Evolutionary conservation across 1,284 basidiomycete species (phyloP).

Genomic region (Chiua sp.): DNA sequence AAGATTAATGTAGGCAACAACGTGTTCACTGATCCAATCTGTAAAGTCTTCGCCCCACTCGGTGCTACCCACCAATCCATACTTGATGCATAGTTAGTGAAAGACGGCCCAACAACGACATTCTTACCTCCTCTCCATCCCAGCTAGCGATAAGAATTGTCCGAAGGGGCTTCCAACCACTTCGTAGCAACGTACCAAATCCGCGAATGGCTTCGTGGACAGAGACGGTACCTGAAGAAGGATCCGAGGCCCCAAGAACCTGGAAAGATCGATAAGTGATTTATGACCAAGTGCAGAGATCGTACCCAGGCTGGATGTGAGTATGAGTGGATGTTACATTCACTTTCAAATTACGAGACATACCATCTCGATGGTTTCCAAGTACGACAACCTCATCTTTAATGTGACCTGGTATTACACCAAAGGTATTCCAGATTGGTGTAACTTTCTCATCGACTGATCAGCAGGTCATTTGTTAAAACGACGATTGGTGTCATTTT

Average conservation of each 20-base stretch:
- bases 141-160: constrained; percentile 81
- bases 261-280: constrained; percentile 12
- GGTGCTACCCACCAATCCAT: constrained; percentile 80
- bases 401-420: constrained; percentile 76
- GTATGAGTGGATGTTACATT: constrained; percentile 6
- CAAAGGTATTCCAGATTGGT: constrained; percentile 75
- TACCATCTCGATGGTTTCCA: constrained; percentile 79
- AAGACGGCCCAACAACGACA: background rate
- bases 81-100: constrained; percentile 42
- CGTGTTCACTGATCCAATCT: constrained; percentile 70
- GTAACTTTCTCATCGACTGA: constrained; percentile 50
- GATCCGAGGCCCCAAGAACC: constrained; percentile 77
- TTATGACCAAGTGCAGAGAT: constrained; percentile 4
- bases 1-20: constrained; percentile 81
- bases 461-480: background rate
- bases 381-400: constrained; percentile 77
- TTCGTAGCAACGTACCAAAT: constrained; percentile 64
- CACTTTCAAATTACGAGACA: constrained; percentile 18
- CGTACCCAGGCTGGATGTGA: constrained; percentile 34
- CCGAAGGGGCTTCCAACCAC: constrained; percentile 83
- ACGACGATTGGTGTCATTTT: constrained; percentile 6
- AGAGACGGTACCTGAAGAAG: constrained; percentile 80
- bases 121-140: constrained; percentile 76
- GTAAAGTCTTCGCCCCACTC: constrained; percentile 86
- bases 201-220: constrained; percentile 78